These are phyloP conservation scores for Pythium dissotocum DNA, from an alignment of 352 stramenopile genomes.

Conservation along the genomic window DNA sequence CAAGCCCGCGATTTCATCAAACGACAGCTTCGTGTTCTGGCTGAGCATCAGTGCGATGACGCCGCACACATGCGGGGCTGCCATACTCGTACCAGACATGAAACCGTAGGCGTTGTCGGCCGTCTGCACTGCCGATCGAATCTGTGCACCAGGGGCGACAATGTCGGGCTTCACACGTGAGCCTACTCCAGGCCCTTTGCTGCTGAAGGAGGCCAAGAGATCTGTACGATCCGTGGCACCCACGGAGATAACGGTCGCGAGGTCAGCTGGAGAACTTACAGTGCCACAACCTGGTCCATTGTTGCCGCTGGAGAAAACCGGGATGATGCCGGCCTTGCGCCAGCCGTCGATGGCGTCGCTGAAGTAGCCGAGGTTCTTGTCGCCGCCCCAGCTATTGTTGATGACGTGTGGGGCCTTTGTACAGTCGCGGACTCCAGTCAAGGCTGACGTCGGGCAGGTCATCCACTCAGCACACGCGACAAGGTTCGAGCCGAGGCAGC, in stretches of 20 bases:
- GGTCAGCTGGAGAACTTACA: conserved; percentile 30
- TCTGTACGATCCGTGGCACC: conserved; percentile 31
- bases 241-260: conserved; percentile 35
- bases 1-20: conserved; percentile 23
- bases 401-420: conserved; percentile 40
- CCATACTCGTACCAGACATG: conserved; percentile 38
- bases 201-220: conserved; percentile 33
- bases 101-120: conserved; percentile 28
- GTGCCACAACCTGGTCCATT: conserved; percentile 31
- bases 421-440: conserved; percentile 28
- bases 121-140: conserved; percentile 22
- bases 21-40: conserved; percentile 28
- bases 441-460: conserved; percentile 20
- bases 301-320: conserved; percentile 40
- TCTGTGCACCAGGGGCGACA: conserved; percentile 29
- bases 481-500: conserved; percentile 26
- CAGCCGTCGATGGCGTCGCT: conserved; percentile 30
- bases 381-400: conserved; percentile 42
- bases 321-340: conserved; percentile 37
- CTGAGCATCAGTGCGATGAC: conserved; percentile 34
- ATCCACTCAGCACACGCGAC: conserved; percentile 32
- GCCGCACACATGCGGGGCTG: conserved; percentile 34
- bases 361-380: conserved; percentile 19
- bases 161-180: conserved; percentile 35
- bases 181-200: conserved; percentile 24